Percentiles rank a stretch among this genome's conserved stretches.
These are phyloP conservation scores for Quercus phellos DNA, from an alignment of 331 rosid genomes.

Conservation along the genomic window DNA sequence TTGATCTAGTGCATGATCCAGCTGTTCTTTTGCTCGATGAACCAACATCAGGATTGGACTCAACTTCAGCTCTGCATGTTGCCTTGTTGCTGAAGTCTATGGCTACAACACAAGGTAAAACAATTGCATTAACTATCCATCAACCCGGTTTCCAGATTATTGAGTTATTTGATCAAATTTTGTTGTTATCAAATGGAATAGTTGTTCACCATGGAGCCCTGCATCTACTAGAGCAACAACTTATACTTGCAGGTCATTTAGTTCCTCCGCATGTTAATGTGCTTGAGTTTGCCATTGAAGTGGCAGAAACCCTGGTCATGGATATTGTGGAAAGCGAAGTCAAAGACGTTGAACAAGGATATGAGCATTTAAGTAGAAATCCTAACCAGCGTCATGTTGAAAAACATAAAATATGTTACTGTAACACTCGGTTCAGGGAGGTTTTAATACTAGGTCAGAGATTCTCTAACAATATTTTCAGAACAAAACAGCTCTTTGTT, in stretches of 20 bases:
- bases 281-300: slow-evolving; percentile 43
- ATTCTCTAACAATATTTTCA: slow-evolving; percentile 30
- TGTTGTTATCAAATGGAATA: slow-evolving; percentile 31
- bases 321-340: slow-evolving; percentile 19
- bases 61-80: slow-evolving; percentile 35
- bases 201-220: slow-evolving; percentile 39
- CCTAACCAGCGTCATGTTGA: background rate
- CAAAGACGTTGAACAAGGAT: background rate
- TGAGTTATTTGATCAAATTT: slow-evolving; percentile 34
- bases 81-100: slow-evolving; percentile 38
- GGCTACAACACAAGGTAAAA: slow-evolving; percentile 38
- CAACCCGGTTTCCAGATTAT: slow-evolving; percentile 42
- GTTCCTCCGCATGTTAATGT: slow-evolving; percentile 40
- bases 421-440: slow-evolving; percentile 22
- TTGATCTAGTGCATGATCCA: slow-evolving; percentile 40
- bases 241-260: slow-evolving; percentile 21
- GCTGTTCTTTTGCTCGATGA: slow-evolving; percentile 41
- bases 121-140: slow-evolving; percentile 38
- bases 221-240: slow-evolving; percentile 29
- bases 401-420: slow-evolving; percentile 19
- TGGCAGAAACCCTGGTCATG: slow-evolving; percentile 16
- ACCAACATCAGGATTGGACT: slow-evolving; percentile 48
- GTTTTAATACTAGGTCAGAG: slow-evolving; percentile 29
- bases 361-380: background rate
- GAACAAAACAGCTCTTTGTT: slow-evolving; percentile 35